Evolutionary conservation across 768 basidiomycete genomes (phyloP), one percentile per base, ranked within the genome.

Genomic region (Lactarius indigo): DNA sequence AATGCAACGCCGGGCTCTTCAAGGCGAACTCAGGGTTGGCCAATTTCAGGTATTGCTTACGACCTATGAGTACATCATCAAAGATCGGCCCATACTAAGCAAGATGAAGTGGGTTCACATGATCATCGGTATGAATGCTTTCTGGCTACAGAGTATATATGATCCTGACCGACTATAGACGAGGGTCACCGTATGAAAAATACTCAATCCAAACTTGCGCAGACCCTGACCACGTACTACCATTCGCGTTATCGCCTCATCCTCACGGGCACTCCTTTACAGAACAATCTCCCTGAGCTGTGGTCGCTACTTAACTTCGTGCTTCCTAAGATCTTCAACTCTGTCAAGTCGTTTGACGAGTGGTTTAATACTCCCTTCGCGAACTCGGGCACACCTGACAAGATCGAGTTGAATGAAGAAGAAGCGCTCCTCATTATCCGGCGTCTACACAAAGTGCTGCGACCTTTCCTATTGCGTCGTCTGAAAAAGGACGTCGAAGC

Each of bases 321-420:
- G 39, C 83, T 94, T 6, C 94, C 94, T 17, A 94, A 92, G 78
- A 87, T 98, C 75, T 98, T 99, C 84, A 98, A 98, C 80, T 98
- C 96, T 0, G 95, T 97, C 68, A 96, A 98, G 76, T 96, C 95
- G 26, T 98, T 99, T 76, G 97, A 98, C 73, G 97, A 98, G 74
- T 99, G 97, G 97, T 99, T 98, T 84, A 98, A 98, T 80, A 97
- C 96, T 1, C 97, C 97, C 0, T 99, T 99, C 71, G 96, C 97
- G 66, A 98, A 94, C 77, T 94, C 95, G n/a, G 96, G 96, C 35
- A 92, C 92, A 0, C 90, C 91, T 10, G 97, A 99, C 79, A 97
- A 96, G 85, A 96, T 98, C 75, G 95, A 97, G 81, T 77, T 98
- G 80, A 97, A 96, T 79, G 97, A 99, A 90, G 97, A 98, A 91